phyloP scores from a whole-genome alignment of 495 filamentous ascomycete species.

The Apodospora peruviana region DNA sequence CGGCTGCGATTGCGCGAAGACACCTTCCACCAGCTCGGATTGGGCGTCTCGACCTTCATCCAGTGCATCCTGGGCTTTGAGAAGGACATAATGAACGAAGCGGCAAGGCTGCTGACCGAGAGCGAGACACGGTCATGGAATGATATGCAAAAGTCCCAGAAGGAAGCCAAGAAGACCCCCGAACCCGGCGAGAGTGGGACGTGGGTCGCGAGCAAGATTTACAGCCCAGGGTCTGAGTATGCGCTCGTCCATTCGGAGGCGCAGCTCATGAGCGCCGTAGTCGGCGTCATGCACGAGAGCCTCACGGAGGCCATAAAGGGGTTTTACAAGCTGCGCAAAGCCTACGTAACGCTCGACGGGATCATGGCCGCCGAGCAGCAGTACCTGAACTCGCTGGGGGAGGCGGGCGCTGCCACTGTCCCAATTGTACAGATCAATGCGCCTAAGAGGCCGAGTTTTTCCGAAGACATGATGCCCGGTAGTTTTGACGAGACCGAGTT shows the following conservation, averaged over 20 bases:
- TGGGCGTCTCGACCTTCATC: constrained; percentile 78
- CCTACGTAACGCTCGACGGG: constrained; percentile 75
- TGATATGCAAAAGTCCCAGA: constrained; percentile 70
- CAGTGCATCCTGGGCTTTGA: constrained; percentile 87
- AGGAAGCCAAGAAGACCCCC: constrained; percentile 33
- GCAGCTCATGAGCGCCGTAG: constrained; percentile 83
- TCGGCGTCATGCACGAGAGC: constrained; percentile 86
- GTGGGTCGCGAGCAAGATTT: constrained; percentile 42
- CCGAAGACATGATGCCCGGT: constrained; percentile 30
- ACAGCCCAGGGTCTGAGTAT: constrained; percentile 80
- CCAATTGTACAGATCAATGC: neutral
- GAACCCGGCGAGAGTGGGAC: constrained; percentile 15
- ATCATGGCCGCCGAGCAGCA: constrained; percentile 50
- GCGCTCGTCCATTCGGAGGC: constrained; percentile 68
- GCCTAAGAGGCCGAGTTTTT: constrained; percentile 11
- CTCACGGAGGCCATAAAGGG: constrained; percentile 85
- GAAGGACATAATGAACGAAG: constrained; percentile 88
- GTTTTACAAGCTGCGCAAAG: constrained; percentile 90
- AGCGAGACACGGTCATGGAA: constrained; percentile 75
- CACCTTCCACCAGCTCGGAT: constrained; percentile 84
- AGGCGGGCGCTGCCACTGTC: neutral
- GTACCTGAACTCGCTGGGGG: constrained; percentile 28
- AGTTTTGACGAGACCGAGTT: constrained; percentile 32
- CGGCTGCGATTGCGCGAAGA: constrained; percentile 63
- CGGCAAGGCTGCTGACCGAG: constrained; percentile 63